Evolutionary conservation across 2,329 filamentous ascomycete species (phyloP), one percentile per base, ranked within the genome.

Genomic region (Xylaria sp.): DNA sequence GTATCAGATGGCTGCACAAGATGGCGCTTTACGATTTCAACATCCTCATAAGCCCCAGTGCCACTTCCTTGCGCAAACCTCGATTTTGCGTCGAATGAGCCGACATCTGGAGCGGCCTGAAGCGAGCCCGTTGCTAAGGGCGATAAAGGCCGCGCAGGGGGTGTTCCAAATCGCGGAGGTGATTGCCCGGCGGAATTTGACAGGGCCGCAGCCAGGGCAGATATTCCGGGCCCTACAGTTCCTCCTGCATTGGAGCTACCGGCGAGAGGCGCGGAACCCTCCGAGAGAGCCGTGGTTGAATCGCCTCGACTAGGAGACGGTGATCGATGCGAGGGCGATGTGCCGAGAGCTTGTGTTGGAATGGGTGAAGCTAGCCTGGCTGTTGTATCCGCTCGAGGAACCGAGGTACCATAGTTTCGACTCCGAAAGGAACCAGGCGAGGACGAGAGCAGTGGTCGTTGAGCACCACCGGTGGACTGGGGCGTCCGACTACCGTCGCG

Each of bases 1-100:
- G 80, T 78, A 63, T 89, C 87, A 23, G 82, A 82, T 2, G 92
- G 90, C 77, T 91, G 89, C 23, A 98, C 93, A 75, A 97, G 82
- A 84, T 99, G 96, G 74, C 95, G 88, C 79, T 91, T 94, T 73
- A 99, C 88, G 63, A 98, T 93, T 79, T 98, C 94, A 18, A 94
- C 92, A 76, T 98, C 94, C 81, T 98, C 94, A 77, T 91, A 91
- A 4, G 91, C 90, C 25, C 85, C 89, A 50, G 84, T 82, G 57
- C 85, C 87, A 59, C 81, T 80, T 68, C 79, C 80, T 59, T 84
- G 77, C 70, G 80, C 68, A 13, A 78, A 79, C 59, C 86, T 88
- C 50, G 87, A 86, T 73, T 90, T 88, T 59, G 89, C 88, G 72
- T 96, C 93, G 76, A 97, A 94, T 10, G 94, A 97, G 63, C 94